A percentile compares a stretch with the other conserved stretches of the same genome.
phyloP scores from a whole-genome alignment of 805 yeast genomes.

The Priceomyces carsonii region DNA sequence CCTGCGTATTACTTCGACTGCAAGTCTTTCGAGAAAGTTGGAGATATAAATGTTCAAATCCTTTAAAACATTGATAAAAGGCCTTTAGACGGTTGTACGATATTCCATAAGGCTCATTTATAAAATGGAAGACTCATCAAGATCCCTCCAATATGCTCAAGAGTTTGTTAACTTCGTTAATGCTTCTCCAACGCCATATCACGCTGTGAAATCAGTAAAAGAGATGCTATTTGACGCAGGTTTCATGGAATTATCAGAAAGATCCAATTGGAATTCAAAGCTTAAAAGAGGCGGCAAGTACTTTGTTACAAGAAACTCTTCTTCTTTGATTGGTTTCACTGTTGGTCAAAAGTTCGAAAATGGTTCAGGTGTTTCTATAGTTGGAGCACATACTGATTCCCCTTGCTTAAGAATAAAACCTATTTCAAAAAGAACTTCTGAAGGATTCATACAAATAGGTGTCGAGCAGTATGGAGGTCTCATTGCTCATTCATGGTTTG shows the following conservation, averaged over 20 bases:
- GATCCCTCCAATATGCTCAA: constrained; percentile 40
- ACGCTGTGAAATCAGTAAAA: constrained; percentile 75
- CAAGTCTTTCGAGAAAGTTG: no score
- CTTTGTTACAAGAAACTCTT: constrained; percentile 85
- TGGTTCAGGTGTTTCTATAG: constrained; percentile 82
- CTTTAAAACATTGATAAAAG: no score
- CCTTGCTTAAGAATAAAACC: constrained; percentile 92
- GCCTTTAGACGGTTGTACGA: no score
- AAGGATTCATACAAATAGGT: constrained; percentile 86
- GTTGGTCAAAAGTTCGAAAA: constrained; percentile 72
- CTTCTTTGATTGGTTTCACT: constrained; percentile 84
- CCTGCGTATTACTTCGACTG: no score
- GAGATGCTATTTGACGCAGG: constrained; percentile 58
- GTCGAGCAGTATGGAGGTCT: constrained; percentile 97
- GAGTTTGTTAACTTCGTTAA: constrained; percentile 80
- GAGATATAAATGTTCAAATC: no score
- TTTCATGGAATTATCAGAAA: constrained; percentile 71
- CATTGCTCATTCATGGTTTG: constrained; percentile 97
- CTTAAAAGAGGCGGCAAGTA: constrained; percentile 61
- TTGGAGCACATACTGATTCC: constrained; percentile 96
- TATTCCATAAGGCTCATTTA: no score
- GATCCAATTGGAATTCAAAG: constrained; percentile 62
- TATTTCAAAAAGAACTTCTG: constrained; percentile 62
- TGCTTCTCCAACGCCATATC: constrained; percentile 91
- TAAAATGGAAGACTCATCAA: constrained; percentile 8